These are phyloP conservation scores for Quercus rubra DNA, from an alignment of 306 rosid genomes.

Conservation along the genomic window DNA sequence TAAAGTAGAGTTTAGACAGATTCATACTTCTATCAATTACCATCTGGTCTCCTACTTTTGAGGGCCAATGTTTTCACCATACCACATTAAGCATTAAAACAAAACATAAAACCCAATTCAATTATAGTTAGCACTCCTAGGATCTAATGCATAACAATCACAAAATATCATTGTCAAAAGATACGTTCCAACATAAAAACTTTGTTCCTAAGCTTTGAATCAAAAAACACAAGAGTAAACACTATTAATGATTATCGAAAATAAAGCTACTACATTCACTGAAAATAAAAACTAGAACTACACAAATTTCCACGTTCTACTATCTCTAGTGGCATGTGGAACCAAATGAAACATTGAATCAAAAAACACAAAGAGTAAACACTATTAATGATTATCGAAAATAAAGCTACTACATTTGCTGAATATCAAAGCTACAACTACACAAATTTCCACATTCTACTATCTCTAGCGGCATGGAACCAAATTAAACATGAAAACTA, in stretches of 20 bases:
- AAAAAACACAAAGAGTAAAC: not conserved
- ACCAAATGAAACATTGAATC: no score
- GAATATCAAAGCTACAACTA: constrained; percentile 7
- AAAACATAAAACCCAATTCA: not conserved
- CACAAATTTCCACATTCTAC: not conserved
- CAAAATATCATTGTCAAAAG: not conserved
- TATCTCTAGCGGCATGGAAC: not conserved
- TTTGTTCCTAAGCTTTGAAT: not conserved
- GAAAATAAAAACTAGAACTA: not conserved
- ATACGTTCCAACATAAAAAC: not conserved
- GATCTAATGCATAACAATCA: not conserved
- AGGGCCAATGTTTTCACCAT: no score
- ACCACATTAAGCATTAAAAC: not conserved
- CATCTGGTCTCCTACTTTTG: no score
- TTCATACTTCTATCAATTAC: not conserved
- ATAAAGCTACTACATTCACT: not conserved
- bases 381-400: not conserved
- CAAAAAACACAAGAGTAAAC: not conserved
- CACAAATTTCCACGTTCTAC: not conserved
- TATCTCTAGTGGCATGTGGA: no score
- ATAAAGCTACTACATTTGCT: not conserved
- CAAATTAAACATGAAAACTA: not conserved
- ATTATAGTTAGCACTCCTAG: not conserved
- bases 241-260: not conserved
- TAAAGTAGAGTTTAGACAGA: not conserved